These are phyloP conservation scores for Wickerhamiella sergipiensis DNA, from an alignment of 805 yeast species.

Conservation along the genomic window DNA sequence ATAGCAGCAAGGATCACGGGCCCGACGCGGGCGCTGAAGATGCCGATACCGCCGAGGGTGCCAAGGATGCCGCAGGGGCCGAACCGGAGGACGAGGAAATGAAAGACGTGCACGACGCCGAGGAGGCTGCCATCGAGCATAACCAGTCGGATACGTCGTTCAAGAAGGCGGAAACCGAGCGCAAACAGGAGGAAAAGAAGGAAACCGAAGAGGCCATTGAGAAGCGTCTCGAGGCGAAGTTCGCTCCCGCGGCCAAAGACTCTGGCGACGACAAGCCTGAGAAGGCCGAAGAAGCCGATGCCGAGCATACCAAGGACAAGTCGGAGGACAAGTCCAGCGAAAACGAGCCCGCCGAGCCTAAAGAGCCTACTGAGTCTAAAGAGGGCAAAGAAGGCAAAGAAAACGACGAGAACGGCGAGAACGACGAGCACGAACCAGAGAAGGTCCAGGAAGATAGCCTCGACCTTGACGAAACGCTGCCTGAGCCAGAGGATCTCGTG, in stretches of 20 bases:
- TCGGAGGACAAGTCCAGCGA: constrained; percentile 23
- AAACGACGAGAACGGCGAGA: too few species aligned
- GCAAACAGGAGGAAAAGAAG: constrained; percentile 4
- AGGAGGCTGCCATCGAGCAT: constrained; percentile 21
- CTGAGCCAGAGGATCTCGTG: constrained; percentile 12
- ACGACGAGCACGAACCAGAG: constrained; percentile 22
- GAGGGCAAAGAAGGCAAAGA: too few species aligned
- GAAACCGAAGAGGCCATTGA: constrained; percentile 21
- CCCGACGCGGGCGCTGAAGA: constrained; percentile 10
- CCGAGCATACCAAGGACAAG: too few species aligned
- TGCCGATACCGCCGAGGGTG: constrained; percentile 11
- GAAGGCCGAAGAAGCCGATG: constrained; percentile 21
- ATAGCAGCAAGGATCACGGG: neutral
- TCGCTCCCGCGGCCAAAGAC: too few species aligned
- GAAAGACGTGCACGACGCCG: constrained; percentile 12
- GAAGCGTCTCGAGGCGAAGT: constrained; percentile 2
- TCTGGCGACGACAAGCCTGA: constrained; percentile 26
- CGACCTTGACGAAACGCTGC: neutral
- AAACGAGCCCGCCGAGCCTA: too few species aligned
- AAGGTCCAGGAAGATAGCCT: constrained; percentile 2
- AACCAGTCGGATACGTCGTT: constrained; percentile 7
- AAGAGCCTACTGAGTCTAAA: too few species aligned
- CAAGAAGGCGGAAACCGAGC: constrained; percentile 21
- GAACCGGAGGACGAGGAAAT: constrained; percentile 14
- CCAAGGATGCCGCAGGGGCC: constrained; percentile 9